phyloP scores from a whole-genome alignment of 177 flowering plant genomes.

The Tripterygium wilfordii region DNA sequence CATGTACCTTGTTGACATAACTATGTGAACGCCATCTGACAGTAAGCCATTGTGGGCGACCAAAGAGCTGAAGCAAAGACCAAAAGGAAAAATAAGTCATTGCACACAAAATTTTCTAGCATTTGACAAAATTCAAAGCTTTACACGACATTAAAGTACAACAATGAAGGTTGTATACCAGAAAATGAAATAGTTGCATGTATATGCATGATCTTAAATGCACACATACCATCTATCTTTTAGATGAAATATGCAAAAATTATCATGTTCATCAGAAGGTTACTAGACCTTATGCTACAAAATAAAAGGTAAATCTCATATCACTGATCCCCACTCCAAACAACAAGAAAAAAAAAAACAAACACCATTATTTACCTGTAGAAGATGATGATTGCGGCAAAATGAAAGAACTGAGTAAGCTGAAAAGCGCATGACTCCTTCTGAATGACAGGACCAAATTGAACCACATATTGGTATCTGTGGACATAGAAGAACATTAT shows the following conservation, averaged over 20 bases:
- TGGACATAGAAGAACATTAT: background rate
- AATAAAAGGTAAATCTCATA: too few relatives aligned
- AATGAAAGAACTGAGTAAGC: constrained; percentile 86
- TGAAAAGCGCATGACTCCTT: constrained; percentile 71
- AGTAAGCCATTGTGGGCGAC: constrained; percentile 94
- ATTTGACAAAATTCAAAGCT: too few relatives aligned
- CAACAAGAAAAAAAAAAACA: too few relatives aligned
- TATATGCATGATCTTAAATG: background rate
- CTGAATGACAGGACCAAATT: constrained; percentile 90
- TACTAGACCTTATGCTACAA: too few relatives aligned
- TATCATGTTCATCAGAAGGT: too few relatives aligned
- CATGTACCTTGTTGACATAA: constrained; percentile 66
- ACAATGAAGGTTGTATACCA: too few relatives aligned
- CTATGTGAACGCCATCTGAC: constrained; percentile 67
- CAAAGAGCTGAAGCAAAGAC: constrained; percentile 59
- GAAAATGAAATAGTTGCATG: too few relatives aligned
- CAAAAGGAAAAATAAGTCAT: constrained; percentile 1
- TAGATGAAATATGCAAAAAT: too few relatives aligned
- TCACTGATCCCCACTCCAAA: too few relatives aligned
- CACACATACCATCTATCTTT: background rate
- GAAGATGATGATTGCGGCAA: constrained; percentile 88
- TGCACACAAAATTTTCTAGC: too few relatives aligned
- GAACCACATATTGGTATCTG: constrained; percentile 87
- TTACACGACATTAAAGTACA: too few relatives aligned
- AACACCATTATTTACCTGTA: too few relatives aligned